phyloP scores from a whole-genome alignment of 2,329 filamentous ascomycete genomes.

The Aureobasidium sp. region DNA sequence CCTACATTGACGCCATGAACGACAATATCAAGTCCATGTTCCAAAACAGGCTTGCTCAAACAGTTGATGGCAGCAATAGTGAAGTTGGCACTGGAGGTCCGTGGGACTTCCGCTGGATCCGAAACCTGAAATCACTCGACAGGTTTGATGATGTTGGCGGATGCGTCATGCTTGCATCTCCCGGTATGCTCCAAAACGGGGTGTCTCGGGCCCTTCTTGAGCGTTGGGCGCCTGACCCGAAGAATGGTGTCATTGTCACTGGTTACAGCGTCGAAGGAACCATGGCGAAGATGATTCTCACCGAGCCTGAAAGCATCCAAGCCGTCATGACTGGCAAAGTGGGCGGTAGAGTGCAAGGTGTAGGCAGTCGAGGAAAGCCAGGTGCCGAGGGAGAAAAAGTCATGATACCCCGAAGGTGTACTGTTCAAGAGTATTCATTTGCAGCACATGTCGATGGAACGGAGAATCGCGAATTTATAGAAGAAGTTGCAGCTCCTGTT shows the following conservation, averaged over 20 bases:
- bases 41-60: constrained; percentile 81
- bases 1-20: constrained; percentile 97
- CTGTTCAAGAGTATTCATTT: constrained; percentile 89
- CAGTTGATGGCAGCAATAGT: constrained; percentile 54
- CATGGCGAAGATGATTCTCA: constrained; percentile 93
- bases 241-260: constrained; percentile 97
- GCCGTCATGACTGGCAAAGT: constrained; percentile 67
- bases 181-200: constrained; percentile 96
- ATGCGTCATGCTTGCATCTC: constrained; percentile 94
- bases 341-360: constrained; percentile 39
- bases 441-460: constrained; percentile 94
- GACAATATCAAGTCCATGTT: constrained; percentile 98
- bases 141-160: constrained; percentile 92
- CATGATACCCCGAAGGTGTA: constrained; percentile 88
- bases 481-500: constrained; percentile 84
- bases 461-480: constrained; percentile 94
- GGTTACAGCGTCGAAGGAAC: constrained; percentile 98
- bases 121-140: constrained; percentile 85
- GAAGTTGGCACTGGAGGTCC: constrained; percentile 61
- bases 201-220: constrained; percentile 89
- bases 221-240: constrained; percentile 90
- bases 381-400: constrained; percentile 73
- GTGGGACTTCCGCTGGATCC: constrained; percentile 95
- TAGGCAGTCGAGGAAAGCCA: constrained; percentile 53
- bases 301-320: constrained; percentile 89